Base-by-base conservation (phyloP, 768 basidiomycete genomes). In the Sarcodon aspratus region DNA sequence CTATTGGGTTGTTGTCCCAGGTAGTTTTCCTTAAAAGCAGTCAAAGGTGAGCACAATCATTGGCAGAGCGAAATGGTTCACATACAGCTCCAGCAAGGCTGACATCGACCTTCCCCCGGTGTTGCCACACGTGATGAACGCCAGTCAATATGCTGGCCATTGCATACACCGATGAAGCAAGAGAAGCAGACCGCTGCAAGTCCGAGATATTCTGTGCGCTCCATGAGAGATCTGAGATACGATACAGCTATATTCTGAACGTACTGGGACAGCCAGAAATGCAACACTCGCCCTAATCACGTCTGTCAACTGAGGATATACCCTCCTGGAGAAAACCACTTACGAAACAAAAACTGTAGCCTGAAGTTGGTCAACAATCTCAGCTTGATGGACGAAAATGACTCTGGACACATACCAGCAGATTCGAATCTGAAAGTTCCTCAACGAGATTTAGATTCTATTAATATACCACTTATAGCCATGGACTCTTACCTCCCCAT, bases 41-140 rank as follows among this genome's bases (percentile, higher is more conserved):
- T 47, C n/a, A n/a, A n/a, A 9, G 11, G 37, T 15, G 33, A 50
- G 37, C 40, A 31, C 9, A 21, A 12, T 13, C 33, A 36, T 15
- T 47, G 13, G 15, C 13, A 47, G 15, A 13, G 35, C 46, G 15
- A 11, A n/a, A 13, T 5, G 9, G 27, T 11, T 34, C 2, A 38
- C 54, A 17, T 49, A 52, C 59, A 3, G 56, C 58, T 10, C 55
- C 59, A 12, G 54, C 49, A 17, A 38, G 36, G 17, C 55, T 53
- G 1, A 52, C 51, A 3, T 27, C 21, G 21, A 51, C 51, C 45
- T 50, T 52, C n/a, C 52, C 27, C 18, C 55, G 51, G 21, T 59
- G 59, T 27, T 52, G 51, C 58, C 58, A 59, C 13, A 57, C 51
- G 44, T 59, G 55, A 43, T 59, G 52, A 27, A 59, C 53, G 40